Conservation (phyloP, 768 basidiomycete genomes). For the Mrakia hoshinonis region DNA sequence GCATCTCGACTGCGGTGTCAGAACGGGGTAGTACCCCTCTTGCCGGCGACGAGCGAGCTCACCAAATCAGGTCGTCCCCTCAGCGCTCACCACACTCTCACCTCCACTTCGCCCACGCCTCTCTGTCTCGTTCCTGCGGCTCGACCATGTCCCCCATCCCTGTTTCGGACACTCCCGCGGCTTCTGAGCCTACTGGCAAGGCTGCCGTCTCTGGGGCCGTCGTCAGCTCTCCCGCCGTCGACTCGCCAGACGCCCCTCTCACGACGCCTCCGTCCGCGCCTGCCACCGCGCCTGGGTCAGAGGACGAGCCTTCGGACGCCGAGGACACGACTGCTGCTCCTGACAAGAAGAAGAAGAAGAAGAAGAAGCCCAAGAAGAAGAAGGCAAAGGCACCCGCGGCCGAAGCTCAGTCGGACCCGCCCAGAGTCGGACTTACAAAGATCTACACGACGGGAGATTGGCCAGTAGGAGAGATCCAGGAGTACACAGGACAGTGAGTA, state of each 20-base stretch:
- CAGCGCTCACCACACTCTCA: no score
- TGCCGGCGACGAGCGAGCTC: no score
- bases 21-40: no score
- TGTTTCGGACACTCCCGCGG: neutral
- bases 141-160: no score
- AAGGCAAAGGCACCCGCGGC: conserved; percentile 41
- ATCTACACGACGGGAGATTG: conserved; percentile 78
- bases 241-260: neutral
- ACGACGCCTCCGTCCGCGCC: neutral
- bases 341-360: conserved; percentile 29
- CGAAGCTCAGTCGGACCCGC: conserved; percentile 75
- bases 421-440: conserved; percentile 76
- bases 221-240: neutral
- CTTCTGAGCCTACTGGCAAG: neutral
- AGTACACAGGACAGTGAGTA: conserved; percentile 83
- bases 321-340: neutral
- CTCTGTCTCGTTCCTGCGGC: no score
- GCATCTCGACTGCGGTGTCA: no score
- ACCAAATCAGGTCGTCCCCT: no score
- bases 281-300: neutral
- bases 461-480: conserved; percentile 83
- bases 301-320: conserved; percentile 15
- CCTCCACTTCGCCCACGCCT: no score
- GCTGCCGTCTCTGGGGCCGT: neutral
- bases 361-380: conserved; percentile 49